These are phyloP conservation scores for Nicotiana undulata DNA, from an alignment of 257 asterid species.

Conservation along the genomic window DNA sequence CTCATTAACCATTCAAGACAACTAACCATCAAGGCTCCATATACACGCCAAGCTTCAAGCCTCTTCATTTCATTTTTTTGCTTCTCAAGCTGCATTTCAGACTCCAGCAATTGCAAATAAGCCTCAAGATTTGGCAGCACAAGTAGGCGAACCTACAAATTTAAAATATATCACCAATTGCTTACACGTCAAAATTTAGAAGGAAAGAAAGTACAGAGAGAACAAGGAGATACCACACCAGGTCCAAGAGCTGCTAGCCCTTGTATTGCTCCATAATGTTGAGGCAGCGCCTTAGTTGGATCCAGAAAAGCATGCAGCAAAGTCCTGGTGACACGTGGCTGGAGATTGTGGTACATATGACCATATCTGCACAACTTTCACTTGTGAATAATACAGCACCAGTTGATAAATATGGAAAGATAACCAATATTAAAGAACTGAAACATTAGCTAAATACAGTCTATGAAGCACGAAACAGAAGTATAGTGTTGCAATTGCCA, in stretches of 20 bases:
- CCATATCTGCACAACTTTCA: conserved; percentile 19
- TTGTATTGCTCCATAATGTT: conserved; percentile 96
- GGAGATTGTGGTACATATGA: conserved; percentile 81
- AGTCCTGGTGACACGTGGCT: conserved; percentile 81
- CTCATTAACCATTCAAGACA: neutral
- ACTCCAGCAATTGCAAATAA: conserved; percentile 71
- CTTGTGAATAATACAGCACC: neutral
- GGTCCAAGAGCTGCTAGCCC: conserved; percentile 93
- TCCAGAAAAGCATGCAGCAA: conserved; percentile 79
- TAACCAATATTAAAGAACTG: neutral
- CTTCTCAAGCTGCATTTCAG: conserved; percentile 89
- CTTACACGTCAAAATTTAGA: conserved; percentile 4
- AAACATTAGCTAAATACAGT: neutral
- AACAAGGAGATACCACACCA: conserved; percentile 54
- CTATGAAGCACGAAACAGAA: neutral
- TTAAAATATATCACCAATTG: conserved; percentile 7
- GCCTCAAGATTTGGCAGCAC: conserved; percentile 85
- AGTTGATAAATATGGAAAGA: neutral
- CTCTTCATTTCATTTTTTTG: conserved; percentile 91
- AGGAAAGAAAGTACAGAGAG: conserved; percentile 4
- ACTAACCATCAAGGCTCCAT: conserved; percentile 86
- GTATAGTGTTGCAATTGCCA: neutral
- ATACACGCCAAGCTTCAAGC: conserved; percentile 95
- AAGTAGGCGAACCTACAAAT: conserved; percentile 59
- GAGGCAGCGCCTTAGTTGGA: conserved; percentile 82